Evolutionary conservation across 2,329 filamentous ascomycete species (phyloP).

Genomic region (Pleoardoris graminearum): DNA sequence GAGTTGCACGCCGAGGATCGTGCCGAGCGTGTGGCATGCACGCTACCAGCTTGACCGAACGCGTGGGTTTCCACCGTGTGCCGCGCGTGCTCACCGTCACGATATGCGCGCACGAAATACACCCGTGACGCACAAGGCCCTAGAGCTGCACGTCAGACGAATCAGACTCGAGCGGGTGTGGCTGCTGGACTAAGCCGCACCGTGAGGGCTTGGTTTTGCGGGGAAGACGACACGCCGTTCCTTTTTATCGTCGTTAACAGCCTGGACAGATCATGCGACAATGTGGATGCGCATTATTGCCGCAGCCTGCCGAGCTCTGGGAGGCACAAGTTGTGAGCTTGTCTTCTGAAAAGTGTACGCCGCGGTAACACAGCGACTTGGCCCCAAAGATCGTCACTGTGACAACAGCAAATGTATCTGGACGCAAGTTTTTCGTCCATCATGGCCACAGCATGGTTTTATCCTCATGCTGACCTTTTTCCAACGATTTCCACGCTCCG

Average conservation of each 20-base stretch:
- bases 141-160: background rate
- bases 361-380: no score
- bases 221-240: slow-evolving; percentile 8
- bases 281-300: slow-evolving; percentile 2
- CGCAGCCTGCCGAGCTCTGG: background rate
- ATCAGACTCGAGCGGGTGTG: background rate
- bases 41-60: background rate
- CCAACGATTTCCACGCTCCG: background rate
- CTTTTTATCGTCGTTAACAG: no score
- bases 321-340: slow-evolving; percentile 5
- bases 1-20: no score
- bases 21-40: slow-evolving; percentile 1
- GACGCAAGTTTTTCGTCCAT: no score
- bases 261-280: no score
- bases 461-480: background rate
- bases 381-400: no score
- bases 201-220: slow-evolving; percentile 8
- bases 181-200: background rate
- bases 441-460: background rate
- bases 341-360: background rate
- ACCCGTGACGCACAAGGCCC: slow-evolving; percentile 14
- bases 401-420: no score
- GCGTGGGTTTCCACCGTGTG: background rate
- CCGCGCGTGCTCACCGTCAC: slow-evolving; percentile 7
- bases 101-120: slow-evolving; percentile 9